Evolutionary conservation across 2,329 filamentous ascomycete species (phyloP).

Genomic region (Colletotrichum eremochloae): DNA sequence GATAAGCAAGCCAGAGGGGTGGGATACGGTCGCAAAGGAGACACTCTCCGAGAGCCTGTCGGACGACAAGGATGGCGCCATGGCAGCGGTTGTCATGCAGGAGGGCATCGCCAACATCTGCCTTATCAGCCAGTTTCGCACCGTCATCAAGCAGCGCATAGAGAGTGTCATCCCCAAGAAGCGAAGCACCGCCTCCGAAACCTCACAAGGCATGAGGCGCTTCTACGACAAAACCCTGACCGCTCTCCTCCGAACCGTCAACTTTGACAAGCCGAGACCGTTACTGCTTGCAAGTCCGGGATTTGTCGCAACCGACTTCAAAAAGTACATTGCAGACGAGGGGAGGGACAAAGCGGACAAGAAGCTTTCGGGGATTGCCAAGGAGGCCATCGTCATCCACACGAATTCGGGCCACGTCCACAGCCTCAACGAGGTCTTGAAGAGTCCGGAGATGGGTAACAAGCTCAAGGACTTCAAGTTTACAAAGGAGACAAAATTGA

Average conservation of each 20-base stretch:
- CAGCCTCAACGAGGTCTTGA: constrained; percentile 87
- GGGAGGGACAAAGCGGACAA: constrained; percentile 74
- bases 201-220: constrained; percentile 77
- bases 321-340: constrained; percentile 77
- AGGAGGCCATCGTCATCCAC: constrained; percentile 81
- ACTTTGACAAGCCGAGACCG: constrained; percentile 78
- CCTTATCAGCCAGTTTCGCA: constrained; percentile 84
- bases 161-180: constrained; percentile 78
- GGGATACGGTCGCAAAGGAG: constrained; percentile 89
- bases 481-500: constrained; percentile 82
- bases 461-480: constrained; percentile 91
- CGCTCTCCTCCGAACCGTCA: constrained; percentile 82
- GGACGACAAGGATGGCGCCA: constrained; percentile 82
- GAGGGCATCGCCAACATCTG: constrained; percentile 88
- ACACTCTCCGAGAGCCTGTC: constrained; percentile 84
- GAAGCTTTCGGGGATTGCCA: constrained; percentile 71
- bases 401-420: constrained; percentile 89
- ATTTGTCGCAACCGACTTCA: constrained; percentile 86
- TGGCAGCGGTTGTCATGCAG: constrained; percentile 94
- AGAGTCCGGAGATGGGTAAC: constrained; percentile 81
- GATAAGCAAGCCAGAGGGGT: constrained; percentile 81
- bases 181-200: constrained; percentile 72
- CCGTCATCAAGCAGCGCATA: constrained; percentile 78
- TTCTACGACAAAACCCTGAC: constrained; percentile 86
- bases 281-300: constrained; percentile 90